Evolutionary conservation across 768 basidiomycete species (phyloP).

Genomic region (Suillus discolor): DNA sequence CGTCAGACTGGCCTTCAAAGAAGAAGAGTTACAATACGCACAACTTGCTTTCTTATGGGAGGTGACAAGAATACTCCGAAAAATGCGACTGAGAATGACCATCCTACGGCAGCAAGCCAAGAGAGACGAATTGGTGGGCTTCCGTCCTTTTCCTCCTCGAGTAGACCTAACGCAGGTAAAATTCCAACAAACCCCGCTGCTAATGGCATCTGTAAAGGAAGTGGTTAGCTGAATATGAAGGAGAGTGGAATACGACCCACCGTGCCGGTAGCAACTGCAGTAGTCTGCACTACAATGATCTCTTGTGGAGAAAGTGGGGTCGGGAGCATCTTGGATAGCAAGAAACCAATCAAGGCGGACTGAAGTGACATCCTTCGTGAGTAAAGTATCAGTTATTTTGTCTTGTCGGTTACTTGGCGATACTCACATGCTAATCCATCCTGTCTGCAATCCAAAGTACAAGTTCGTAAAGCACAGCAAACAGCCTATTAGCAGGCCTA

Average conservation of each 20-base stretch:
- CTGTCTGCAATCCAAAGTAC: conserved; percentile 85
- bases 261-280: conserved; percentile 91
- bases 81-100: conserved; percentile 92
- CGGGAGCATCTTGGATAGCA: conserved; percentile 75
- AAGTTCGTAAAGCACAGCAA: conserved; percentile 92
- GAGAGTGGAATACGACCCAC: conserved; percentile 23
- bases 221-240: neutral
- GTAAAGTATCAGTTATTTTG: conserved; percentile 4
- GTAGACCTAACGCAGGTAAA: conserved; percentile 82
- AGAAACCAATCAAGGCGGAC: conserved; percentile 89
- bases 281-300: conserved; percentile 92
- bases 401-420: conserved; percentile 1
- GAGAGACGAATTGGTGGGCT: conserved; percentile 72
- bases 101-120: conserved; percentile 73
- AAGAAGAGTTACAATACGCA: conserved; percentile 38
- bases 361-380: conserved; percentile 88
- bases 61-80: conserved; percentile 99
- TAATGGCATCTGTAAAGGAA: conserved; percentile 63
- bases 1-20: conserved; percentile 11
- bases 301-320: conserved; percentile 85
- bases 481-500: conserved; percentile 85
- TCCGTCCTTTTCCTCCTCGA: conserved; percentile 77
- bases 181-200: conserved; percentile 92
- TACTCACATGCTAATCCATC: conserved; percentile 85
- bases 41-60: conserved; percentile 93